Evolutionary conservation across 2,329 filamentous ascomycete genomes (phyloP).

Genomic region (Xylaria digitata): DNA sequence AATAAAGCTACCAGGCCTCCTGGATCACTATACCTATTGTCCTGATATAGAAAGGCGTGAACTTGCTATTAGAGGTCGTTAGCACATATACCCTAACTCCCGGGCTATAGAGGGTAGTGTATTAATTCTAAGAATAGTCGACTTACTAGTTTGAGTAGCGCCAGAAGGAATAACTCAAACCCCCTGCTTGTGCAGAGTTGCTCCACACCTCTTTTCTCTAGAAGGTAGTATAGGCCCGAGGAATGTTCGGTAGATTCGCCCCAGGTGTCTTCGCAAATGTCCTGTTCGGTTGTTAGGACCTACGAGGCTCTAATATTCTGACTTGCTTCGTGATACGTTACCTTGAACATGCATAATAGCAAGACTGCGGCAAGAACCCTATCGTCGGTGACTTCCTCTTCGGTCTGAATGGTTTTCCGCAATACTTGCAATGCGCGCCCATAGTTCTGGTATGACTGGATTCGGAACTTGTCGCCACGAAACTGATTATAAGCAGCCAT

Average conservation of each 20-base stretch:
- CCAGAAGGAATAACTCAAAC: constrained; percentile 36
- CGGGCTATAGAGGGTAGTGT: not conserved
- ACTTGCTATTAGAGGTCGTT: constrained; percentile 30
- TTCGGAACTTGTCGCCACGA: constrained; percentile 31
- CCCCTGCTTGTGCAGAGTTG: constrained; percentile 34
- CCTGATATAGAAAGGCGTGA: constrained; percentile 32
- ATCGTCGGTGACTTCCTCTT: constrained; percentile 35
- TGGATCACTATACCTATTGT: constrained; percentile 35
- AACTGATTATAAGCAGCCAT: constrained; percentile 40
- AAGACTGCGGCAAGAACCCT: constrained; percentile 35
- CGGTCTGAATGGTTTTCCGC: constrained; percentile 27
- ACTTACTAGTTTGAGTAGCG: constrained; percentile 37
- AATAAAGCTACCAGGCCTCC: constrained; percentile 32
- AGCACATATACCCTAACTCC: constrained; percentile 8
- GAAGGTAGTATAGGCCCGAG: constrained; percentile 36
- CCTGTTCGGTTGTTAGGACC: constrained; percentile 32
- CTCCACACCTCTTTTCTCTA: constrained; percentile 38
- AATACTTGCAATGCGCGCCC: constrained; percentile 31
- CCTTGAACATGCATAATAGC: constrained; percentile 38
- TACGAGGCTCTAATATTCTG: not conserved
- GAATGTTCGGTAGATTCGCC: constrained; percentile 35
- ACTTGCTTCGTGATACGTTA: constrained; percentile 6
- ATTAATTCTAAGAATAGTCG: not conserved
- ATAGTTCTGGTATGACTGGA: constrained; percentile 39
- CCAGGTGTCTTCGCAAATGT: constrained; percentile 35